Conservation (phyloP, 345 rosid genomes). For the Eucalyptus virginea region DNA sequence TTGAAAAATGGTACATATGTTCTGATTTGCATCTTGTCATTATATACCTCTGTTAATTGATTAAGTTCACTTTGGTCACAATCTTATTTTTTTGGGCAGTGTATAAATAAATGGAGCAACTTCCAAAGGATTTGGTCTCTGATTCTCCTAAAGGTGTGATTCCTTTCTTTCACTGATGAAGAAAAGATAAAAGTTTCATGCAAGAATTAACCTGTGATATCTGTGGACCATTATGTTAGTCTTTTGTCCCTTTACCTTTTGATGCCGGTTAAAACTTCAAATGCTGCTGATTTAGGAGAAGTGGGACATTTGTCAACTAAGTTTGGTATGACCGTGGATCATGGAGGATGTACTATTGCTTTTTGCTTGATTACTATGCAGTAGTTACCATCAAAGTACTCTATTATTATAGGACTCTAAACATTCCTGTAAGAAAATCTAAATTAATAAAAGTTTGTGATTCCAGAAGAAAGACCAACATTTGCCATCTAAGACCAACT, state of each 20-base stretch:
- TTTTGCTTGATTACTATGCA: neutral
- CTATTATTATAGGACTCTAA: neutral
- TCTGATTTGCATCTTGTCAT: neutral
- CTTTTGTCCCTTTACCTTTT: neutral
- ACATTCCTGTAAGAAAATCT: neutral
- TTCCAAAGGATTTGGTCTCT: constrained; percentile 6
- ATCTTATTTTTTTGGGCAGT: neutral
- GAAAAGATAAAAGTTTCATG: neutral
- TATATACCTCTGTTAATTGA: neutral
- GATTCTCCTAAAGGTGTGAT: constrained; percentile 16
- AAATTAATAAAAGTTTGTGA: neutral
- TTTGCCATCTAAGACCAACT: neutral
- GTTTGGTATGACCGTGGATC: neutral
- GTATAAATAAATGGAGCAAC: constrained; percentile 35
- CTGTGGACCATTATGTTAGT: neutral
- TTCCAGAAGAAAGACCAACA: neutral
- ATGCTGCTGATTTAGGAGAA: neutral
- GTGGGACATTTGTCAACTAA: neutral
- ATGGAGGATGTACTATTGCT: neutral
- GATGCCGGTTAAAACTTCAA: neutral
- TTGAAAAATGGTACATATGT: neutral
- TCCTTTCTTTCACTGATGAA: neutral
- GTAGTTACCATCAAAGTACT: neutral
- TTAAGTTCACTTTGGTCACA: neutral
- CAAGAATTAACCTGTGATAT: neutral